These are phyloP conservation scores for Podila horticola DNA, from an alignment of 192 early-diverging fungal genomes.

Conservation along the genomic window DNA sequence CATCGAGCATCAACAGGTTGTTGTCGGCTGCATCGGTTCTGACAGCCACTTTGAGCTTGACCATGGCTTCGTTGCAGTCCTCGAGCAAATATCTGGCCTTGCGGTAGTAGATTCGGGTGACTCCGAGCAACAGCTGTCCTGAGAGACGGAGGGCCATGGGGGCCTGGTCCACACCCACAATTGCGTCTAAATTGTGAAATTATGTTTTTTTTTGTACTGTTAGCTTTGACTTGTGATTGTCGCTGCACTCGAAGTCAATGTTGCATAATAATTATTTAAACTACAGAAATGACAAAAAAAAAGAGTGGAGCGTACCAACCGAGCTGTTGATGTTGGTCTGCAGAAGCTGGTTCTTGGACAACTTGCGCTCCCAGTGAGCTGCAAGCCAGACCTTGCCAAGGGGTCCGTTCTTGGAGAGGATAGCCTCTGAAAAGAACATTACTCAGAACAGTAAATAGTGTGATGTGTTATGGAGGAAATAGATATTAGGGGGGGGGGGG, in stretches of 20 bases:
- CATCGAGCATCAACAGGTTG: conserved; percentile 38
- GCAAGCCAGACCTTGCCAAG: conserved; percentile 98
- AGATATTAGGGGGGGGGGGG: not conserved
- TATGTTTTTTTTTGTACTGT: no score
- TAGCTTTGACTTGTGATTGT: not conserved
- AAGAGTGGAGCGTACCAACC: conserved; percentile 67
- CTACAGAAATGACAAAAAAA: not conserved
- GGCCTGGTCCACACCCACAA: conserved; percentile 81
- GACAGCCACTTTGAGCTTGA: conserved; percentile 92
- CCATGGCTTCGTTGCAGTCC: conserved; percentile 95
- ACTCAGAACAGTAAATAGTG: not conserved
- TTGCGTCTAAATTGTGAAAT: conserved; percentile 67
- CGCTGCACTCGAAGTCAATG: not conserved
- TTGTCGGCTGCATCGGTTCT: conserved; percentile 71
- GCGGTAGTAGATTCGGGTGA: conserved; percentile 94
- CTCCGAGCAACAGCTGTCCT: conserved; percentile 95
- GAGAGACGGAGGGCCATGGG: conserved; percentile 95
- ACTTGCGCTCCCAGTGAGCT: conserved; percentile 96
- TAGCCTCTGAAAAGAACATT: conserved; percentile 85
- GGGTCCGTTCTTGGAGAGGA: conserved; percentile 86
- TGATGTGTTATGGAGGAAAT: not conserved
- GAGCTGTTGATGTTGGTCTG: conserved; percentile 92
- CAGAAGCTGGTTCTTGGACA: conserved; percentile 93
- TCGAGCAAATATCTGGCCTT: conserved; percentile 97
- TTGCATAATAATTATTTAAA: not conserved